These are phyloP conservation scores for Solanum etuberosum DNA, from an alignment of 257 asterid genomes.

Conservation along the genomic window DNA sequence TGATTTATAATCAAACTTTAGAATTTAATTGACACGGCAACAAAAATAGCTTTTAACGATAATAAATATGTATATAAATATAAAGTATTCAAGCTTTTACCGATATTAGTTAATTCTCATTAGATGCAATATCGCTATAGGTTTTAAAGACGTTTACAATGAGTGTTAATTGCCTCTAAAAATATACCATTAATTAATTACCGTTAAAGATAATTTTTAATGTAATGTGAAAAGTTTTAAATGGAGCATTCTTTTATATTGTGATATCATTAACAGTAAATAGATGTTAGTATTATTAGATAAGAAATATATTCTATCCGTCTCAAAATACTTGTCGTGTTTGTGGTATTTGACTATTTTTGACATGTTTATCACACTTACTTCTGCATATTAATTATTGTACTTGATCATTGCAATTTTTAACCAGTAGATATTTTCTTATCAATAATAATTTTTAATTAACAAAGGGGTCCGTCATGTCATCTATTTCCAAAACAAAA, in stretches of 20 bases:
- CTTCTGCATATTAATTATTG: neutral
- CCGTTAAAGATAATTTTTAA: no score
- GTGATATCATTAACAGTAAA: neutral
- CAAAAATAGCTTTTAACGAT: neutral
- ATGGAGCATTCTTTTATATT: no score
- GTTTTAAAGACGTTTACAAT: no score
- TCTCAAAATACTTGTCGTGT: no score
- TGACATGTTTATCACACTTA: neutral
- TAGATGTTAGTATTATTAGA: neutral
- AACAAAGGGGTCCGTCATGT: neutral
- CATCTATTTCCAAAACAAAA: neutral
- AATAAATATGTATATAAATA: no score
- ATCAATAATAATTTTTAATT: neutral
- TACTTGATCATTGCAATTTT: neutral
- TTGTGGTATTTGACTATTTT: no score
- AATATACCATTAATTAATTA: no score
- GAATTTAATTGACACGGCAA: neutral
- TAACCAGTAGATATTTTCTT: neutral
- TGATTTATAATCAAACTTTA: neutral
- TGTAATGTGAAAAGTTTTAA: no score
- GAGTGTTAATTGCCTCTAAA: no score
- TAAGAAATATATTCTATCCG: fast-evolving
- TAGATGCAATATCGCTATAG: no score
- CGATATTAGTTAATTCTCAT: no score
- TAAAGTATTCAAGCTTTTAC: no score